Conservation (phyloP, 352 stramenopile genomes). For the Pythium graminicola region DNA sequence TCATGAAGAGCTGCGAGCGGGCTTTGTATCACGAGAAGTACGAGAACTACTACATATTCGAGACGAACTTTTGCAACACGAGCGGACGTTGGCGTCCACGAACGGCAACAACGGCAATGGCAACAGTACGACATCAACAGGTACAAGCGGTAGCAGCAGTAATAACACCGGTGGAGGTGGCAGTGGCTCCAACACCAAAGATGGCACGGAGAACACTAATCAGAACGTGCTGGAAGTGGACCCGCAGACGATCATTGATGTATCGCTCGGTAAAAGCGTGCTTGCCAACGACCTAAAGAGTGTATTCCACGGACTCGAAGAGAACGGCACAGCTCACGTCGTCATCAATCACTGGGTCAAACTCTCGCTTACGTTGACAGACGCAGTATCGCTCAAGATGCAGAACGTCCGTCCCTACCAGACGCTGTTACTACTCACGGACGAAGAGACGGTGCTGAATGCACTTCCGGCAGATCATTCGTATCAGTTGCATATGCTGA, state of each 20-base stretch:
- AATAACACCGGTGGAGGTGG: constrained; percentile 20
- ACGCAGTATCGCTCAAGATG: constrained; percentile 53
- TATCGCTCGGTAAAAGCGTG: constrained; percentile 66
- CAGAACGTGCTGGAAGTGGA: constrained; percentile 50
- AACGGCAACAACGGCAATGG: constrained; percentile 11
- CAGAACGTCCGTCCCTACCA: constrained; percentile 75
- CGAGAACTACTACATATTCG: constrained; percentile 68
- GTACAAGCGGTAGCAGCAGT: constrained; percentile 3
- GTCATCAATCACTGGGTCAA: constrained; percentile 85
- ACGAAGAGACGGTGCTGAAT: constrained; percentile 57
- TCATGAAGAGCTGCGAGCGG: constrained; percentile 72
- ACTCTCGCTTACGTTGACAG: constrained; percentile 72
- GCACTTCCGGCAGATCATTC: constrained; percentile 69
- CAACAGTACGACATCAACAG: constrained; percentile 18
- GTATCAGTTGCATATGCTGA: constrained; percentile 63
- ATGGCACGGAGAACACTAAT: constrained; percentile 17
- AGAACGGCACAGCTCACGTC: constrained; percentile 65
- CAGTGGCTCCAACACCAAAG: constrained; percentile 7
- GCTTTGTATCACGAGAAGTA: constrained; percentile 77
- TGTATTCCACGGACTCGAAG: constrained; percentile 77
- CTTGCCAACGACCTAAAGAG: constrained; percentile 82
- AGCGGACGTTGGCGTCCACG: constrained; percentile 26
- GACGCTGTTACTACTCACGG: constrained; percentile 62
- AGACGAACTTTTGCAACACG: constrained; percentile 70
- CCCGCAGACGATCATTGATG: constrained; percentile 77